Base-by-base conservation (phyloP, 1,284 basidiomycete genomes). In the Fomitopsis schrenkii region DNA sequence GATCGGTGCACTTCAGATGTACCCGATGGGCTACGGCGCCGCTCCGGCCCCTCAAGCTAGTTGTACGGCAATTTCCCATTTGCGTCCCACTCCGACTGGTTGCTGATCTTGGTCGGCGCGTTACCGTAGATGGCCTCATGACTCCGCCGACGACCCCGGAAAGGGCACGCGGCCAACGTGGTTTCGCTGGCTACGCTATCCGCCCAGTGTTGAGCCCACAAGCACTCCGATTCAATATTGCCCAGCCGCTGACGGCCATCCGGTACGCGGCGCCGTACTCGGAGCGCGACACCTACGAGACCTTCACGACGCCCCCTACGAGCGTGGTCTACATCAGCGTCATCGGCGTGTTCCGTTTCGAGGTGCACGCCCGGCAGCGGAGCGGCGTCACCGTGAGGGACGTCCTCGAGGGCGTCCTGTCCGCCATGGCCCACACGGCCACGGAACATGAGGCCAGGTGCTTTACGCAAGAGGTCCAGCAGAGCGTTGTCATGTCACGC, bases 141-240 rank as follows among this genome's bases (percentile, higher is more conserved):
- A 71, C 70, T 44, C 70, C 70, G 26, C 70, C 70, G 30, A 61
- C 55, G 9, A 70, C 66, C 45, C 70, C 70, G 2, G 63, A 62
- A 9, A 62, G 63, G 28, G 44, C 60, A 42, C 45, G 40, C 61
- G 60, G 22, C 54, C 53, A 58, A 44, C 60, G 48, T 50, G 48
- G 48, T 14, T 48, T 19, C 10, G 45, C 28, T 22, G 48, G 55
- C 55, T 33, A 50, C 12, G 55, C 45, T 33, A 58, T 71, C 46
- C 62, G 67, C 60, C 59, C 59, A 14, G 26, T 64, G 40, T 60
- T 70, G 42, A 59, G 64, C 50, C 64, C 61, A 3, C 48, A 38
- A 6, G 45, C 53, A 17, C 57, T 62, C 26, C 15, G 22, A 9
- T 67, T 66, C 64, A 60, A 66, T 22, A 60, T 60, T 46, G 26